Evolutionary conservation across 164 flowering plant genomes (phyloP), one percentile per base, ranked within the genome.

Genomic region (Piper longum): DNA sequence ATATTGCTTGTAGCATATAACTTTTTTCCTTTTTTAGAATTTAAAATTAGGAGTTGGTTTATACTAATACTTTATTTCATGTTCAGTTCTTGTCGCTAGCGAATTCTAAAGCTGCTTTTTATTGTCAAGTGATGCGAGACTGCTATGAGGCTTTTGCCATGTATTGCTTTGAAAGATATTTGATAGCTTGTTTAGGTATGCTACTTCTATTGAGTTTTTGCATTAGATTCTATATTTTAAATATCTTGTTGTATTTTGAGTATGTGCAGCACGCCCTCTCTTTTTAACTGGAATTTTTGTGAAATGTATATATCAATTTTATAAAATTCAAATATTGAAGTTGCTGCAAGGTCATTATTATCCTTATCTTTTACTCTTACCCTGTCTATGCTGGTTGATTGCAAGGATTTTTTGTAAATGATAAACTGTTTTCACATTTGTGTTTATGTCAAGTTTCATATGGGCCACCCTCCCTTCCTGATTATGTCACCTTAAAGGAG

Each of bases 61-160:
- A 48, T 48, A 48, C 3, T 8, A 48, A 9, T 48, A 48, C 3
- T 48, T 5, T 48, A 48, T 9, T 45, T 5, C 3, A 5, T 48
- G 52, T 59, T 73, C 86, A 93, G 98, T 88, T 82, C 62, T 60
- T 88, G 63, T 93, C 99, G 52, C 67, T 93, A 69, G 63, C 81
- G 76, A 76, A 93, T 70, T 76, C 97, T 16, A 68, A 69, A 70
- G 87, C 80, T 66, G 99, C 99, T 54, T 93, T 93, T 75, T 83
- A 83, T 77, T 93, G 81, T 57, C 86, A 90, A 81, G 76, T 83
- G 62, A 83, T 93, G 70, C 84, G 96, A 62, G 99, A 93, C 69
- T 93, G 99, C 70, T 93, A 93, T 65, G 99, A 93, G 78, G 99
- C 99, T 54, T 90, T 93, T 77, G 99, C 99, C 42, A 63, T 93